phyloP scores from a whole-genome alignment of 1,284 basidiomycete species.

The Ustilago lituana region DNA sequence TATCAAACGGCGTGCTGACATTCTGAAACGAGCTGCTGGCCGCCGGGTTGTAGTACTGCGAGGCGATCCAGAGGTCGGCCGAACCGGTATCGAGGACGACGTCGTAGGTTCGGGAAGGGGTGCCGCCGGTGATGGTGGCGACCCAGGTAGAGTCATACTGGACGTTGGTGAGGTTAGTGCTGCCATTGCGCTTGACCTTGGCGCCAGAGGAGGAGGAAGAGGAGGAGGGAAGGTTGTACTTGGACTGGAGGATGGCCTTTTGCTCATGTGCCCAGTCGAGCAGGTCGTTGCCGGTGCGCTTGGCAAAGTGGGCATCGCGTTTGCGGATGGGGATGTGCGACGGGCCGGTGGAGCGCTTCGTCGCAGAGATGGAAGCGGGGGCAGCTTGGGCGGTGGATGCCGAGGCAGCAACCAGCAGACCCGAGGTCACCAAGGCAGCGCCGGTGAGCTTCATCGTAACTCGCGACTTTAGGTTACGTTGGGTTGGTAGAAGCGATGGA shows the following conservation, averaged over 20 bases:
- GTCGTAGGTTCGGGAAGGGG: conserved; percentile 26
- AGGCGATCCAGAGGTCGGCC: conserved; percentile 48
- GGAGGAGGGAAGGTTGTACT: conserved; percentile 34
- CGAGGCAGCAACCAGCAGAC: conserved; percentile 31
- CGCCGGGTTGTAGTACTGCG: conserved; percentile 24
- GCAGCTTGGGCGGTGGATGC: conserved; percentile 8
- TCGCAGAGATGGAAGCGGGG: too few relatives aligned
- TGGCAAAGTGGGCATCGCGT: conserved; percentile 14
- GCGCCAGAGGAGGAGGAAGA: conserved; percentile 4
- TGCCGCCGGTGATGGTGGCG: conserved; percentile 46
- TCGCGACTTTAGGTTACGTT: too few relatives aligned
- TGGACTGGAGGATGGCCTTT: conserved; percentile 47
- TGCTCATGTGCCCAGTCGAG: conserved; percentile 50
- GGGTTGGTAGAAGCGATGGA: background rate
- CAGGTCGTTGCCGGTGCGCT: conserved; percentile 37
- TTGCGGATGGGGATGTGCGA: conserved; percentile 40
- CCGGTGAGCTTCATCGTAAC: conserved; percentile 29
- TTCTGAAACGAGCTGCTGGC: conserved; percentile 37
- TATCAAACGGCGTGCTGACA: conserved; percentile 30
- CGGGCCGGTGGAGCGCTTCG: too few relatives aligned
- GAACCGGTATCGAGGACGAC: conserved; percentile 59
- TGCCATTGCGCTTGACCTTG: conserved; percentile 15
- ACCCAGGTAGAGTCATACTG: conserved; percentile 53
- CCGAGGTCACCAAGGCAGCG: conserved; percentile 25
- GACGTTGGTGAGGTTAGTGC: conserved; percentile 38